A percentile compares a stretch with the other conserved stretches of the same genome.
phyloP scores from a whole-genome alignment of 345 rosid species.

The Linum trigynum region DNA sequence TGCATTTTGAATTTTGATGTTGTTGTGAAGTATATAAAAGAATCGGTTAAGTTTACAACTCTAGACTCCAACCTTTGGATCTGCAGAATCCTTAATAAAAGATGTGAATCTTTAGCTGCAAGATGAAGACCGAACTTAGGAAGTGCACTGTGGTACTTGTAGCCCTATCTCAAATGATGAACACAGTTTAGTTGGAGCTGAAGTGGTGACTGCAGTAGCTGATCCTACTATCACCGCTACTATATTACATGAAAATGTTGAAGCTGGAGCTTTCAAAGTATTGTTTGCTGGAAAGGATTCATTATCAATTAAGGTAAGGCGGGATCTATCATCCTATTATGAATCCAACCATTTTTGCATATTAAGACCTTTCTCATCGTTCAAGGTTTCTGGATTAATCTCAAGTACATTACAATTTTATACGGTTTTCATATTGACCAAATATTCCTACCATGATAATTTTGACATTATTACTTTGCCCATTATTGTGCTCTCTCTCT shows the following conservation, averaged over 20 bases:
- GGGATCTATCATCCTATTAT: no score
- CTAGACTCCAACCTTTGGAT: neutral
- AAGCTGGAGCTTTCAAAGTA: conserved; percentile 15
- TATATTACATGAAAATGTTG: conserved; percentile 8
- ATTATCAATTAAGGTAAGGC: conserved; percentile 45
- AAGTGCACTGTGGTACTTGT: conserved; percentile 24
- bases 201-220: conserved; percentile 14
- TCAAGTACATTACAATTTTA: no score
- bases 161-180: conserved; percentile 20
- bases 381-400: no score
- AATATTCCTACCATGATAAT: no score
- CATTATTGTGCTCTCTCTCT: no score
- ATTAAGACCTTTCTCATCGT: no score
- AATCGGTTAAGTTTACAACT: neutral
- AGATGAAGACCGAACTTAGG: conserved; percentile 30
- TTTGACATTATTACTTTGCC: no score
- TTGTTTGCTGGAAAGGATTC: conserved; percentile 39
- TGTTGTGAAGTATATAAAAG: neutral
- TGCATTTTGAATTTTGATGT: neutral
- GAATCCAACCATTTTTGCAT: no score
- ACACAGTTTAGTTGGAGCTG: conserved; percentile 11
- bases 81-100: conserved; percentile 17
- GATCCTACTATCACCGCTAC: conserved; percentile 14
- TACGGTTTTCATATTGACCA: no score
- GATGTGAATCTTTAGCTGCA: conserved; percentile 26